Percentiles rank a stretch among this genome's conserved stretches.
These are phyloP conservation scores for Populus tomentosa DNA, from an alignment of 441 rosid genomes.

Conservation along the genomic window DNA sequence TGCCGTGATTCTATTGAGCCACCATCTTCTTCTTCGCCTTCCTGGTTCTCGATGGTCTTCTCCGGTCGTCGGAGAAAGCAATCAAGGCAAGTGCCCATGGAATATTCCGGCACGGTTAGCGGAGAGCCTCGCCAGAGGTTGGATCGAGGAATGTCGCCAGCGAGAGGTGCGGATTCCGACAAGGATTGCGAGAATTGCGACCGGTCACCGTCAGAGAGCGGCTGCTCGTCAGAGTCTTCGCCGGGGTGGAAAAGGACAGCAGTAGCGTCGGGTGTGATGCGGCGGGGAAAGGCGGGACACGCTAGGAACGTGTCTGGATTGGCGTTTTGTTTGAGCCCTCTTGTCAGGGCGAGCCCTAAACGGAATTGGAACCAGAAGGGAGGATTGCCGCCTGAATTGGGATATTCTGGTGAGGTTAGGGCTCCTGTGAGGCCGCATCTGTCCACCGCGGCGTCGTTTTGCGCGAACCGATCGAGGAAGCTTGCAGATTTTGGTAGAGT, in stretches of 20 bases:
- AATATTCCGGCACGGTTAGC: background rate
- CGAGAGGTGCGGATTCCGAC: slow-evolving; percentile 23
- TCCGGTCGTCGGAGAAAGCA: slow-evolving; percentile 31
- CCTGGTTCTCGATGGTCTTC: slow-evolving; percentile 57
- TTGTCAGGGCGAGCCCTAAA: slow-evolving; percentile 79
- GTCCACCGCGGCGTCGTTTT: slow-evolving; percentile 58
- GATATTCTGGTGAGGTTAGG: slow-evolving; percentile 40
- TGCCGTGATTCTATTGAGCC: slow-evolving; percentile 28
- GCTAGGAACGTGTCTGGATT: slow-evolving; percentile 45
- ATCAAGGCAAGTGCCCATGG: background rate
- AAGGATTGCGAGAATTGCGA: slow-evolving; percentile 25
- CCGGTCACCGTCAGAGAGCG: slow-evolving; percentile 28
- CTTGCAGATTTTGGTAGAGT: slow-evolving; percentile 74
- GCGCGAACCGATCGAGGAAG: slow-evolving; percentile 77
- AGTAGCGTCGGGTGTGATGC: slow-evolving; percentile 12
- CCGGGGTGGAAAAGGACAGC: slow-evolving; percentile 33
- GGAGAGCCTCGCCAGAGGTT: slow-evolving; percentile 9
- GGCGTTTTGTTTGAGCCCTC: slow-evolving; percentile 75
- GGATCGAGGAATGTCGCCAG: slow-evolving; percentile 59
- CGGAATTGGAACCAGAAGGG: slow-evolving; percentile 57
- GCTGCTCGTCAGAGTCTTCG: slow-evolving; percentile 41
- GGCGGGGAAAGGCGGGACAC: slow-evolving; percentile 35
- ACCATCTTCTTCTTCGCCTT: slow-evolving; percentile 29
- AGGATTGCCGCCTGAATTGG: slow-evolving; percentile 40
- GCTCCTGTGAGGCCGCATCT: slow-evolving; percentile 54